Percentiles rank a stretch among this genome's conserved stretches.
phyloP scores from a whole-genome alignment of 2,329 filamentous ascomycete genomes.

The Pseudonectria foliicola region DNA sequence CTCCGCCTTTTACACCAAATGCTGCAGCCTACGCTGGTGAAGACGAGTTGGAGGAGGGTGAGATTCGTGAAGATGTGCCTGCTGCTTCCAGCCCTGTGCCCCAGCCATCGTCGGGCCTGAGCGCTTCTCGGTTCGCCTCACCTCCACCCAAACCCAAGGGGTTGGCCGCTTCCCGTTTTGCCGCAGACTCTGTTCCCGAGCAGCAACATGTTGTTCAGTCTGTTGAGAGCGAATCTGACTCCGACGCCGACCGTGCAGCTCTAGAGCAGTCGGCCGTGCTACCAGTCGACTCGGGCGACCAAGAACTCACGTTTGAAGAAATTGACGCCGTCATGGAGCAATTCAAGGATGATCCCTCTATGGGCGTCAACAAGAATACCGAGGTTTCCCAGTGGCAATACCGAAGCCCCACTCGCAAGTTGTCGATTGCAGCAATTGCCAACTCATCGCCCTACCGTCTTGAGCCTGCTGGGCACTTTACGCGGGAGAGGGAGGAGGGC shows the following conservation, averaged over 20 bases:
- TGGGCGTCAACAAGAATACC: slow-evolving; percentile 61
- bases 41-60: slow-evolving; percentile 12
- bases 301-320: slow-evolving; percentile 62
- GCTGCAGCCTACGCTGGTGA: slow-evolving; percentile 24
- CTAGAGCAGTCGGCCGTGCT: slow-evolving; percentile 8
- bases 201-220: slow-evolving; percentile 21
- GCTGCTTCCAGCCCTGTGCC: slow-evolving; percentile 11
- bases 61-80: slow-evolving; percentile 16
- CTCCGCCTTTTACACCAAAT: slow-evolving; percentile 58
- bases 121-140: slow-evolving; percentile 40
- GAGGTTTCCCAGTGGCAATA: slow-evolving; percentile 38
- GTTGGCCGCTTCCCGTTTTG: slow-evolving; percentile 39
- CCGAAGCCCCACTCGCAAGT: slow-evolving; percentile 15
- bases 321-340: slow-evolving; percentile 91
- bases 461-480: slow-evolving; percentile 42
- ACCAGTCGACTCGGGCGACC: slow-evolving; percentile 14
- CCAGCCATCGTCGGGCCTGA: slow-evolving; percentile 13
- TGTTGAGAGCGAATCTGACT: slow-evolving; percentile 20
- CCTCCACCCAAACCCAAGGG: slow-evolving; percentile 36
- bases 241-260: slow-evolving; percentile 10
- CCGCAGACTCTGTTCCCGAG: slow-evolving; percentile 29
- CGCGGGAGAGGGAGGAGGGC: slow-evolving; percentile 65
- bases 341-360: slow-evolving; percentile 63
- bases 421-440: slow-evolving; percentile 19
- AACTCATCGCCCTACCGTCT: slow-evolving; percentile 47